Evolutionary conservation across 1,284 basidiomycete species (phyloP), one percentile per base, ranked within the genome.

Genomic region (Naganishia sp.): DNA sequence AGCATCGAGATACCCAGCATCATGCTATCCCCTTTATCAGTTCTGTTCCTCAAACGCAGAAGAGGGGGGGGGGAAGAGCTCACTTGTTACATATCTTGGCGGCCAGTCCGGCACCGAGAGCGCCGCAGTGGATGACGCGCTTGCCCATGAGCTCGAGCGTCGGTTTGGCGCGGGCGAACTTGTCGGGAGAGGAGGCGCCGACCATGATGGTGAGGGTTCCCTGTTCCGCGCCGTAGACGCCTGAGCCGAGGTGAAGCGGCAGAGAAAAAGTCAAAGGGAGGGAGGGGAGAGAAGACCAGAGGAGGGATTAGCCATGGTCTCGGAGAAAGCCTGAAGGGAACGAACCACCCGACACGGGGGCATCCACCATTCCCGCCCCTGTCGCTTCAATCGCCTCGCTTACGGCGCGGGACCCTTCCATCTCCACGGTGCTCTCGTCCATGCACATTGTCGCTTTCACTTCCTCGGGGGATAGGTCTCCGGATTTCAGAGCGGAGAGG

Each of bases 71-170:
- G 87, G 88, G 88, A 44, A 90, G 81, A 44, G 90, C 83, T 64
- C 90, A 84, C 75, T 93, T 93, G 79, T 93, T 93, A 80, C 89
- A 90, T 49, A 93, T 90, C 81, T 94, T 93, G 9, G 91, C 90
- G 1, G 84, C 90, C 16, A 94, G 80, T 0, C 92, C 91, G 6
- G 88, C 84, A n/a, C 92, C 91, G 11, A 89, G 88, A n/a, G 85
- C 83, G 1, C 92, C 92, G 78, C 92, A 94, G 75, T 93, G 85
- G 55, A 94, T 87, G 61, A 90, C 86, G 6, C 88, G 85, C 64
- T 84, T 84, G 7, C 93, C 92, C 92, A 95, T 95, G 49, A 68
- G 69, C 13, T 68, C 68, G 28, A 82, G 72, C 23, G 85, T 80
- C 2, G 88, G 86, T 59, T 83, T 80, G 7, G 89, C 86, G 28